These are phyloP conservation scores for Phylloporus scabripes DNA, from an alignment of 768 basidiomycete species.

Conservation along the genomic window DNA sequence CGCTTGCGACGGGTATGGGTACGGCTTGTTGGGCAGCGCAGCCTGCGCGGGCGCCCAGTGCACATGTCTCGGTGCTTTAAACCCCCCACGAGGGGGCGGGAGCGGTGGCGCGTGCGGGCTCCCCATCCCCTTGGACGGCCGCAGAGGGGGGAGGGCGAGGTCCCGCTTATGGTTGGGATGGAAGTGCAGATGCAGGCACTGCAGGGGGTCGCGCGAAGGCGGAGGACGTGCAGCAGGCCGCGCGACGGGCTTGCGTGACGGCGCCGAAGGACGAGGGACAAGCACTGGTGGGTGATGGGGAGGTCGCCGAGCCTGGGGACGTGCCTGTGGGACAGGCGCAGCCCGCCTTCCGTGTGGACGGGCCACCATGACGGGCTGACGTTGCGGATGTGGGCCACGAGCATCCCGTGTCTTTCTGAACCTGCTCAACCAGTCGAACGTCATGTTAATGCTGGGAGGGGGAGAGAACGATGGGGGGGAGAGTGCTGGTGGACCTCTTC, in stretches of 20 bases:
- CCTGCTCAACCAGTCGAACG: constrained; percentile 26
- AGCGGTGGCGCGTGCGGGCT: constrained; percentile 14
- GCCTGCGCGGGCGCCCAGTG: constrained; percentile 30
- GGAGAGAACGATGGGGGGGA: constrained; percentile 6
- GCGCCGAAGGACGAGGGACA: constrained; percentile 9
- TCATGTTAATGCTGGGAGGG: constrained; percentile 17
- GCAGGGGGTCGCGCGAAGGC: constrained; percentile 13
- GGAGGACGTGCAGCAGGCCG: constrained; percentile 12
- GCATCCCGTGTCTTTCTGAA: constrained; percentile 17
- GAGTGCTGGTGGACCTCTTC: constrained; percentile 6
- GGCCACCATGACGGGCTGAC: constrained; percentile 11
- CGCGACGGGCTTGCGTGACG: constrained; percentile 14
- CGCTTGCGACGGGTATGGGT: constrained; percentile 22
- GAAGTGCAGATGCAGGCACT: constrained; percentile 24
- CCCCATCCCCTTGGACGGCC: constrained; percentile 3
- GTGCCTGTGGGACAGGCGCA: constrained; percentile 12
- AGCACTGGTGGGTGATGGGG: constrained; percentile 10
- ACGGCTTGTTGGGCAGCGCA: constrained; percentile 19
- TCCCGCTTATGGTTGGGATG: constrained; percentile 23
- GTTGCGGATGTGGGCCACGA: constrained; percentile 13
- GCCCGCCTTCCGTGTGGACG: constrained; percentile 19
- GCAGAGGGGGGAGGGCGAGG: constrained; percentile 3
- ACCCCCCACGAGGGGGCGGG: constrained; percentile 19
- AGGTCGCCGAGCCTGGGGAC: constrained; percentile 17
- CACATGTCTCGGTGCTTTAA: constrained; percentile 17